Percentiles rank a stretch among this genome's conserved stretches.
phyloP scores from a whole-genome alignment of 768 basidiomycete species.

The Mycena galopus region DNA sequence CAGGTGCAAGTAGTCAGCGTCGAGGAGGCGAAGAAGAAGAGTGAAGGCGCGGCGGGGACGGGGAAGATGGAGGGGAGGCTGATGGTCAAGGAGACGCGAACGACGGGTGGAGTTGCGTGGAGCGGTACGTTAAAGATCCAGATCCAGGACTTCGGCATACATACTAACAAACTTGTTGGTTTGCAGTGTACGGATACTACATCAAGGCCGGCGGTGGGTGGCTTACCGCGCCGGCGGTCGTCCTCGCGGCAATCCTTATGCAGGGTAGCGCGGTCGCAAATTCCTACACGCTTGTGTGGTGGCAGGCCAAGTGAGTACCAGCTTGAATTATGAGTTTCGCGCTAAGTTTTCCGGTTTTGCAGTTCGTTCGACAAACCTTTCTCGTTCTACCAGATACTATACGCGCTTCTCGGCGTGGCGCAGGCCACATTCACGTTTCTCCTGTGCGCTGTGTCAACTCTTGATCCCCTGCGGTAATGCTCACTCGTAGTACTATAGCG shows the following conservation, averaged over 20 bases:
- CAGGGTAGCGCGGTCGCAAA: slow-evolving; percentile 72
- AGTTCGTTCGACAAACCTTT: slow-evolving; percentile 63
- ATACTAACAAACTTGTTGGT: neutral
- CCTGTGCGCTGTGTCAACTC: slow-evolving; percentile 53
- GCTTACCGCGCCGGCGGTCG: slow-evolving; percentile 61
- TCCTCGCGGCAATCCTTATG: slow-evolving; percentile 66
- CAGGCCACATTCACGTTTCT: slow-evolving; percentile 69
- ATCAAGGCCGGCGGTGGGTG: slow-evolving; percentile 66
- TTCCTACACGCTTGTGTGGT: slow-evolving; percentile 78
- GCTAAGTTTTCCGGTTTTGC: neutral
- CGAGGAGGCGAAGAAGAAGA: neutral
- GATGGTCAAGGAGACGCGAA: slow-evolving; percentile 74
- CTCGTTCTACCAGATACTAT: slow-evolving; percentile 74
- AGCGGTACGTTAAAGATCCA: slow-evolving; percentile 53
- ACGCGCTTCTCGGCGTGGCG: slow-evolving; percentile 70
- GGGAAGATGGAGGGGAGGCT: slow-evolving; percentile 67
- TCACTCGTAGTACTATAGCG: slow-evolving; percentile 47
- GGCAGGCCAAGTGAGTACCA: slow-evolving; percentile 67
- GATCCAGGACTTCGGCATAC: no score
- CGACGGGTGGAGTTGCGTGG: slow-evolving; percentile 69
- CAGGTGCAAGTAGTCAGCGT: slow-evolving; percentile 9
- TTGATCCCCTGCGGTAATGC: neutral
- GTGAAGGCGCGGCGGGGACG: neutral
- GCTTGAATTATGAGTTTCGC: neutral
- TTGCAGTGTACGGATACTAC: slow-evolving; percentile 74